Conservation (phyloP, 2,329 filamentous ascomycete genomes). For the Colletotrichum sp. region DNA sequence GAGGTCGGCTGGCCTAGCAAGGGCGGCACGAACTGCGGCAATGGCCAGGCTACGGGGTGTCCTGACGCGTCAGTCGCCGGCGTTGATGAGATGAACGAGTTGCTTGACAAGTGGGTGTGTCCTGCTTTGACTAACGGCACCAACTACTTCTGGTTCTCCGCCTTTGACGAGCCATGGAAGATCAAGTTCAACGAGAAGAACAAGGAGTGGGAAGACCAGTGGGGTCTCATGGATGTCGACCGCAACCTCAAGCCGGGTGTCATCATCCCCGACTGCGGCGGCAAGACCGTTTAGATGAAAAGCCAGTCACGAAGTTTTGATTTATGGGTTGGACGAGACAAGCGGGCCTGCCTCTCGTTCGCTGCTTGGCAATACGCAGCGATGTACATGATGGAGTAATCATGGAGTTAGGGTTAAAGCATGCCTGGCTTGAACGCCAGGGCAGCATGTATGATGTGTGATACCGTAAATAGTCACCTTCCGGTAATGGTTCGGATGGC, state of each 20-base stretch:
- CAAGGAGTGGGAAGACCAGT: slow-evolving; percentile 92
- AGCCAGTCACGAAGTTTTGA: background rate
- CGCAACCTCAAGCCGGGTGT: slow-evolving; percentile 85
- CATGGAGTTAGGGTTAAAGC: background rate
- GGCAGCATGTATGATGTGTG: slow-evolving; percentile 18
- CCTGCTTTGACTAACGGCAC: slow-evolving; percentile 80
- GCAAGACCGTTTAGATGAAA: slow-evolving; percentile 63
- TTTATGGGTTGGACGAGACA: slow-evolving; percentile 1
- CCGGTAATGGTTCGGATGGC: background rate
- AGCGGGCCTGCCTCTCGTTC: background rate
- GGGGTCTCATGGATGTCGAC: slow-evolving; percentile 88
- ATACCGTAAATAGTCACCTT: slow-evolving; percentile 10
- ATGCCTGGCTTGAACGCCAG: background rate
- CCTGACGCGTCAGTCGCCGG: slow-evolving; percentile 76
- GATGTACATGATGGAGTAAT: slow-evolving; percentile 19
- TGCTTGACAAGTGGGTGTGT: slow-evolving; percentile 88
- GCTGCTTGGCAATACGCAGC: slow-evolving; percentile 4
- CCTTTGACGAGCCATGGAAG: slow-evolving; percentile 98
- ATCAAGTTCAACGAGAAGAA: slow-evolving; percentile 69
- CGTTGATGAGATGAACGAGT: slow-evolving; percentile 80
- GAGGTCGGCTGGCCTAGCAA: slow-evolving; percentile 91
- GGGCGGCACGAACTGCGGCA: slow-evolving; percentile 67
- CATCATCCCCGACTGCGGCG: slow-evolving; percentile 85
- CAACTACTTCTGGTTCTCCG: slow-evolving; percentile 97
- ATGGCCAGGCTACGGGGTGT: slow-evolving; percentile 49